Conservation (phyloP, 768 basidiomycete species). For the Jaapia argillacea region DNA sequence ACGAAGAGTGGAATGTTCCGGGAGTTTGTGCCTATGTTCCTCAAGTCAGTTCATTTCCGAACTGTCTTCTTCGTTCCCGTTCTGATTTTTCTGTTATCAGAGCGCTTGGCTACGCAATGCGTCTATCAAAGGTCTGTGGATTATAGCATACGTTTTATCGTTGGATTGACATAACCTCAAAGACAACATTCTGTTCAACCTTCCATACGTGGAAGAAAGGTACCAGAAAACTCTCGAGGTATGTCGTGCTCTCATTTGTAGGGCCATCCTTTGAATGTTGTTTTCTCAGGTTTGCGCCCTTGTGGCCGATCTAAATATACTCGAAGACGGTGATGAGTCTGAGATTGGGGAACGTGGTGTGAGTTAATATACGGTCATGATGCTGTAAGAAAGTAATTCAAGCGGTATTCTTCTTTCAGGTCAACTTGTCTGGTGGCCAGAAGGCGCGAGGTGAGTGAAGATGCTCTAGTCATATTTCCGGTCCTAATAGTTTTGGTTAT, state of each 20-base stretch:
- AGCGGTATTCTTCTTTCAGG: not conserved
- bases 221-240: constrained; percentile 67
- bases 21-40: constrained; percentile 86
- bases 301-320: constrained; percentile 63
- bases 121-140: constrained; percentile 41
- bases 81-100: no score
- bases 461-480: no score
- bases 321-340: constrained; percentile 82
- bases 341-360: constrained; percentile 87
- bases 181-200: constrained; percentile 73
- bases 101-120: constrained; percentile 67
- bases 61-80: constrained; percentile 9
- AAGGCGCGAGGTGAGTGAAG: constrained; percentile 43
- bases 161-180: constrained; percentile 1
- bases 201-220: constrained; percentile 63
- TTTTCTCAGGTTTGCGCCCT: constrained; percentile 39
- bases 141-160: not conserved
- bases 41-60: no score
- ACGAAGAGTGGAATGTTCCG: constrained; percentile 66
- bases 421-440: constrained; percentile 42
- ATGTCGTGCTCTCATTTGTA: not conserved
- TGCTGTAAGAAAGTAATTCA: not conserved
- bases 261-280: not conserved
- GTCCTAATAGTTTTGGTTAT: constrained; percentile 3
- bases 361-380: constrained; percentile 1